phyloP scores from a whole-genome alignment of 2,329 filamentous ascomycete genomes.

The Geoglossum cookeanum region DNA sequence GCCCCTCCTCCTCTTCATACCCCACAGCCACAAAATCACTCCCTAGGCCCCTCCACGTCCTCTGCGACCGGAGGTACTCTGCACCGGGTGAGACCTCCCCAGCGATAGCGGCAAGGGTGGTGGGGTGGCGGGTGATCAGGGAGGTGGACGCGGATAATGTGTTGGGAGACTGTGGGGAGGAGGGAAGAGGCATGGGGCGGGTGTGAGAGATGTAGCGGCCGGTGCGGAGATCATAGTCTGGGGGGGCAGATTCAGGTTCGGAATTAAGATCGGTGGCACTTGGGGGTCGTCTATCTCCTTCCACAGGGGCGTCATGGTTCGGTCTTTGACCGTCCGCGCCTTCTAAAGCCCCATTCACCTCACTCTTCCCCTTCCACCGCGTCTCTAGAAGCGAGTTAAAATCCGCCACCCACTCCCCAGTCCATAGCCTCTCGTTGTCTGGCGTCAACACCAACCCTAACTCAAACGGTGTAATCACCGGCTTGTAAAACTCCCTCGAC shows the following conservation, averaged over 20 bases:
- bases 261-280: constrained; percentile 42
- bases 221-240: constrained; percentile 82
- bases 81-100: constrained; percentile 81
- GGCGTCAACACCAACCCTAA: constrained; percentile 55
- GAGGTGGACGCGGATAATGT: constrained; percentile 12
- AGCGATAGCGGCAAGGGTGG: constrained; percentile 61
- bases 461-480: constrained; percentile 91
- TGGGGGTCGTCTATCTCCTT: constrained; percentile 3
- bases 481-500: constrained; percentile 71
- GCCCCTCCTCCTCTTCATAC: constrained; percentile 38
- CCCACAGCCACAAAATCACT: constrained; percentile 51
- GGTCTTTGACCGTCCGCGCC: constrained; percentile 14
- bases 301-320: constrained; percentile 6
- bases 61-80: constrained; percentile 60
- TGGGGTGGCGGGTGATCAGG: constrained; percentile 11
- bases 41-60: constrained; percentile 83
- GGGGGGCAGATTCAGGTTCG: constrained; percentile 47
- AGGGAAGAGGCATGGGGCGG: constrained; percentile 44
- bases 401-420: constrained; percentile 72
- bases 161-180: constrained; percentile 7
- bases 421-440: constrained; percentile 67
- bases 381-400: constrained; percentile 47
- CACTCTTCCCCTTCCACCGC: neutral
- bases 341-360: constrained; percentile 13
- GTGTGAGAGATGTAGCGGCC: constrained; percentile 65